These are phyloP conservation scores for Saxispiralis lemnorum DNA, from an alignment of 495 filamentous ascomycete genomes.

Conservation along the genomic window DNA sequence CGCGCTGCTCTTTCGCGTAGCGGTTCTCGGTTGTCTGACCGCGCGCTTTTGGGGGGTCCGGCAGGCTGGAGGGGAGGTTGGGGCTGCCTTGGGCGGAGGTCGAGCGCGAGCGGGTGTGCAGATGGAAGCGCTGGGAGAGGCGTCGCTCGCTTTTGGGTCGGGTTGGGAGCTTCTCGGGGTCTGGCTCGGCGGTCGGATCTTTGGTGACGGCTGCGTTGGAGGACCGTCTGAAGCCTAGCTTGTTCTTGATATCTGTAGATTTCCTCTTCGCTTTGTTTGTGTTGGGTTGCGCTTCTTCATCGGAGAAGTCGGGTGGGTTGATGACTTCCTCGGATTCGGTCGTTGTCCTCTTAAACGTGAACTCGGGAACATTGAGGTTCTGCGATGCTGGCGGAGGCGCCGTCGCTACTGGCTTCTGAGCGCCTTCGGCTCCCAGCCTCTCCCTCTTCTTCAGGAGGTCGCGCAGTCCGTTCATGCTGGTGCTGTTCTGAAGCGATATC, in stretches of 20 bases:
- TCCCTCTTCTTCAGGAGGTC: conserved; percentile 62
- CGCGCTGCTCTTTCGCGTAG: conserved; percentile 32
- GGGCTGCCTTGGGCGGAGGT: conserved; percentile 38
- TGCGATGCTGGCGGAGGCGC: conserved; percentile 9
- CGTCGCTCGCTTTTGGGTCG: conserved; percentile 19
- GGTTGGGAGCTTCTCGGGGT: conserved; percentile 23
- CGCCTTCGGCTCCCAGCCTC: conserved; percentile 25
- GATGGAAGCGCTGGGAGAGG: conserved; percentile 54
- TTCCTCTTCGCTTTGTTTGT: conserved; percentile 11
- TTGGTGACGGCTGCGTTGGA: conserved; percentile 21
- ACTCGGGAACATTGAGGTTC: conserved; percentile 37
- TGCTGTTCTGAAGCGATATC: neutral
- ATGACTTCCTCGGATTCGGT: conserved; percentile 65
- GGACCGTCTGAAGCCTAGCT: conserved; percentile 21
- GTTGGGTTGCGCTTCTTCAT: conserved; percentile 16
- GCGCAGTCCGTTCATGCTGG: conserved; percentile 46
- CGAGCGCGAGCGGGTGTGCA: conserved; percentile 39
- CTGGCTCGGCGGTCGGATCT: conserved; percentile 8
- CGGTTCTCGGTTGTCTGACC: neutral
- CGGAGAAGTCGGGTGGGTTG: conserved; percentile 38
- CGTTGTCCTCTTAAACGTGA: conserved; percentile 72
- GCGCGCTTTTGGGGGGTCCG: conserved; percentile 30
- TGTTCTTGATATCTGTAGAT: conserved; percentile 26
- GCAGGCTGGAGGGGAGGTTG: conserved; percentile 63
- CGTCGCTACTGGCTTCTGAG: neutral